Conservation (phyloP, 495 filamentous ascomycete genomes). For the Talaromyces ruber region DNA sequence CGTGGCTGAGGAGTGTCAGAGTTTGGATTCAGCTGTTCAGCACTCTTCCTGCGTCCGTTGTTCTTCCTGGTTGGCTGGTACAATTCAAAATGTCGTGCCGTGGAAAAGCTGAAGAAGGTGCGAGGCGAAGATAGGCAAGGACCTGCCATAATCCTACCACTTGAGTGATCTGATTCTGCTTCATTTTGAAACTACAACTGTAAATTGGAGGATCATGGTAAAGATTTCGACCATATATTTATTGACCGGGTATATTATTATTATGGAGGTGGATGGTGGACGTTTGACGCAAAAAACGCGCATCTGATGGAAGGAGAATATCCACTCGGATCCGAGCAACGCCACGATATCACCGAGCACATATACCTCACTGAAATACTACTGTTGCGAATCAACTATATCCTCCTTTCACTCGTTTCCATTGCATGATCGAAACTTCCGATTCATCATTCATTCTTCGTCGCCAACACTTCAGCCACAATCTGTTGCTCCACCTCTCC, state of each 20-base stretch:
- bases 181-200: not conserved
- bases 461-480: not conserved
- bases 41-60: not conserved
- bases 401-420: not conserved
- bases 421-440: not conserved
- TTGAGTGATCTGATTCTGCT: not conserved
- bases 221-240: not conserved
- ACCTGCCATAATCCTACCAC: not conserved
- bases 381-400: not conserved
- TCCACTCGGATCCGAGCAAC: not conserved
- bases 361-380: not conserved
- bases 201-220: not conserved
- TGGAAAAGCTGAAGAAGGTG: no score
- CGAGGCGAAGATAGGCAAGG: not conserved
- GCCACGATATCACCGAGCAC: not conserved
- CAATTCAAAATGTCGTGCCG: no score
- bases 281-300: not conserved
- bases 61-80: not conserved
- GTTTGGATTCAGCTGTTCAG: not conserved
- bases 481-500: constrained; percentile 12
- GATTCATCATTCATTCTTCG: not conserved
- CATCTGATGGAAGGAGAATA: not conserved
- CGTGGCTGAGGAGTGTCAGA: not conserved
- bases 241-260: not conserved
- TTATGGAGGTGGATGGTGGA: not conserved